Conservation (phyloP, 2,329 filamentous ascomycete genomes). For the Aspergillus spinulosporus region DNA sequence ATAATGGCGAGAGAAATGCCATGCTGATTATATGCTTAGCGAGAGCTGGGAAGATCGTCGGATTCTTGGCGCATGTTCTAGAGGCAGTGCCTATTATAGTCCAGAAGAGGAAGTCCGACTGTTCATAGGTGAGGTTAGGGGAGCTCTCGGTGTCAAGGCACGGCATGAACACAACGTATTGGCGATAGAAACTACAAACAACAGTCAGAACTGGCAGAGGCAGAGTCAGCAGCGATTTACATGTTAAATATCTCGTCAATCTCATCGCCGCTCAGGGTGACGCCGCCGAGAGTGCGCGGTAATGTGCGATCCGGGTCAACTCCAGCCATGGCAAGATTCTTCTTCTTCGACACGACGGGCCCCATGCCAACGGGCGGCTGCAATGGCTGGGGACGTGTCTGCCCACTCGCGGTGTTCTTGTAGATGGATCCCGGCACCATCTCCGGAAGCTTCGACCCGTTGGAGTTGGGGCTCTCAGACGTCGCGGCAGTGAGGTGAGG, state of each 20-base stretch:
- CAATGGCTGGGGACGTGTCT: neutral
- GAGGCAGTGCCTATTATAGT: slow-evolving; percentile 52
- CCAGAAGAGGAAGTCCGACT: slow-evolving; percentile 84
- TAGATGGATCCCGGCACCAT: slow-evolving; percentile 1
- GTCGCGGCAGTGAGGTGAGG: neutral
- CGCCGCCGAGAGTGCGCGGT: slow-evolving; percentile 33
- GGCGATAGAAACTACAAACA: slow-evolving; percentile 36
- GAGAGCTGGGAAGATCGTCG: slow-evolving; percentile 39
- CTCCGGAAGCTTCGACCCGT: slow-evolving; percentile 4
- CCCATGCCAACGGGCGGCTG: slow-evolving; percentile 22
- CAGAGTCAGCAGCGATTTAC: slow-evolving; percentile 21
- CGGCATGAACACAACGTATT: slow-evolving; percentile 42
- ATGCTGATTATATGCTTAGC: slow-evolving; percentile 37
- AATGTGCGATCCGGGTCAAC: slow-evolving; percentile 25
- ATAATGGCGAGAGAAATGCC: slow-evolving; percentile 37
- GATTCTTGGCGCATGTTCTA: slow-evolving; percentile 40
- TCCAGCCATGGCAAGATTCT: slow-evolving; percentile 16
- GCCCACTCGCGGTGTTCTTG: slow-evolving; percentile 2
- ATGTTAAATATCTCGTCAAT: slow-evolving; percentile 42
- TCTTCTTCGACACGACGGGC: slow-evolving; percentile 11
- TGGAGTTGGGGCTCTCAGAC: slow-evolving; percentile 11
- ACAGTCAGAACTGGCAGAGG: neutral
- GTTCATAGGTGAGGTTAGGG: slow-evolving; percentile 73
- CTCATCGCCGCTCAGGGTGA: slow-evolving; percentile 33
- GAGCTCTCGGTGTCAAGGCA: slow-evolving; percentile 52